Percentiles rank a stretch among this genome's conserved stretches.
These are phyloP conservation scores for Pseudisothecium myosuroides DNA, from an alignment of 225 moss, liverwort and hornwort species.

Conservation along the genomic window DNA sequence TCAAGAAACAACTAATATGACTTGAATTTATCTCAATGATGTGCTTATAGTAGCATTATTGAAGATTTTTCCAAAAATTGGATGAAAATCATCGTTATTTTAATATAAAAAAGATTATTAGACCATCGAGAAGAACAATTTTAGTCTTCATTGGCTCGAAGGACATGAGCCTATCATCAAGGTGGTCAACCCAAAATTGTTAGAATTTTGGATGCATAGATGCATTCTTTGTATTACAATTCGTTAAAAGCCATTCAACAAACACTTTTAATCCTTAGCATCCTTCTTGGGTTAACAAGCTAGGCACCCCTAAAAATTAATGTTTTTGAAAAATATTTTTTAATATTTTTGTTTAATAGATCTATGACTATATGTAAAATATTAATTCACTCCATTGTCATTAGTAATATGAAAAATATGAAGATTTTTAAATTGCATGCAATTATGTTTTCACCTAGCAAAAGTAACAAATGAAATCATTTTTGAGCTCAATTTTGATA, in stretches of 20 bases:
- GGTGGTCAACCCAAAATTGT: neutral
- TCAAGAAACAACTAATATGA: neutral
- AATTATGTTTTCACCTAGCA: neutral
- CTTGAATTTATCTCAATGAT: neutral
- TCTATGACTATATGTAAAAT: fast-evolving
- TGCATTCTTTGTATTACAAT: neutral
- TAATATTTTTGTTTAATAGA: neutral
- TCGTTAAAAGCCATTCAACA: neutral
- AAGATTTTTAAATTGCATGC: neutral
- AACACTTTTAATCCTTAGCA: neutral
- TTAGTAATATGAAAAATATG: neutral
- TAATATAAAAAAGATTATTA: neutral
- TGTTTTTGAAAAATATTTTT: too few relatives aligned
- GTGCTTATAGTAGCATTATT: neutral
- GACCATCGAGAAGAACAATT: neutral
- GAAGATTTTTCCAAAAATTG: neutral
- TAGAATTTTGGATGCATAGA: neutral
- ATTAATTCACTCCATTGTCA: neutral
- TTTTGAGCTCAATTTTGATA: neutral
- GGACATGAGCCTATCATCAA: neutral
- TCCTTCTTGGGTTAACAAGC: fast-evolving
- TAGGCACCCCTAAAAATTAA: neutral
- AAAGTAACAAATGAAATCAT: neutral
- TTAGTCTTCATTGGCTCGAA: neutral
- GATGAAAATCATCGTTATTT: neutral